A percentile compares a stretch with the other conserved stretches of the same genome.
Conservation (phyloP, 1,139 yeast genomes). For the Diutina rugosa region DNA sequence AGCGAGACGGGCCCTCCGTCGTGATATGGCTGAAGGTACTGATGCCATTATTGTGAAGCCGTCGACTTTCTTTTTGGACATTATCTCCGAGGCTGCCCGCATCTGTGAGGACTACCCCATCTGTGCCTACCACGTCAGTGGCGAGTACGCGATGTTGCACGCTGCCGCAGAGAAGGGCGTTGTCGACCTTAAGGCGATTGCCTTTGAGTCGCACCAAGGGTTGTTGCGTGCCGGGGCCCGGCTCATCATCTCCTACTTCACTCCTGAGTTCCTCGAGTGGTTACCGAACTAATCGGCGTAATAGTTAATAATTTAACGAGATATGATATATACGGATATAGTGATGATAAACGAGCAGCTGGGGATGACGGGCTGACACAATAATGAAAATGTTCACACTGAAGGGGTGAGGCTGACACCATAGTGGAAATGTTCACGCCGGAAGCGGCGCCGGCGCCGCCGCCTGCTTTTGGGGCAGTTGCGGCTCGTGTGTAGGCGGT, state of each 20-base stretch:
- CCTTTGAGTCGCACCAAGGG: constrained; percentile 87
- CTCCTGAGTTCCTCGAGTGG: constrained; percentile 97
- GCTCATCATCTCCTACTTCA: constrained; percentile 78
- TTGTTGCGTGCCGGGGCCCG: constrained; percentile 94
- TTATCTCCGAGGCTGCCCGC: constrained; percentile 77
- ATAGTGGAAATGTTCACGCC: not conserved
- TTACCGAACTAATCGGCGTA: constrained; percentile 18
- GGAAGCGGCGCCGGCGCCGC: not conserved
- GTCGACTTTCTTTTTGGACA: constrained; percentile 89
- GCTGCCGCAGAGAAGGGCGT: constrained; percentile 97
- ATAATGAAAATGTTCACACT: not conserved
- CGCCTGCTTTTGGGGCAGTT: not conserved
- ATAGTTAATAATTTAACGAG: not conserved
- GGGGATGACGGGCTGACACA: not conserved
- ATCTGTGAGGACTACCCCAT: constrained; percentile 78
- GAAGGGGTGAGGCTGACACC: not conserved
- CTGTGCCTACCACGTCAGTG: constrained; percentile 94
- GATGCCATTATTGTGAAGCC: constrained; percentile 95
- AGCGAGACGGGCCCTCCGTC: constrained; percentile 77
- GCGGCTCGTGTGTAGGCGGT: not conserved
- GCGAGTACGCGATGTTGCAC: constrained; percentile 95
- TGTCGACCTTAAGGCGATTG: constrained; percentile 78
- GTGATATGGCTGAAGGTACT: constrained; percentile 89
- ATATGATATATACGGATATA: not conserved
- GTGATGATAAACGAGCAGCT: not conserved